Evolutionary conservation across 2,329 filamentous ascomycete species (phyloP).

Genomic region (Stagonosporopsis vannaccii): DNA sequence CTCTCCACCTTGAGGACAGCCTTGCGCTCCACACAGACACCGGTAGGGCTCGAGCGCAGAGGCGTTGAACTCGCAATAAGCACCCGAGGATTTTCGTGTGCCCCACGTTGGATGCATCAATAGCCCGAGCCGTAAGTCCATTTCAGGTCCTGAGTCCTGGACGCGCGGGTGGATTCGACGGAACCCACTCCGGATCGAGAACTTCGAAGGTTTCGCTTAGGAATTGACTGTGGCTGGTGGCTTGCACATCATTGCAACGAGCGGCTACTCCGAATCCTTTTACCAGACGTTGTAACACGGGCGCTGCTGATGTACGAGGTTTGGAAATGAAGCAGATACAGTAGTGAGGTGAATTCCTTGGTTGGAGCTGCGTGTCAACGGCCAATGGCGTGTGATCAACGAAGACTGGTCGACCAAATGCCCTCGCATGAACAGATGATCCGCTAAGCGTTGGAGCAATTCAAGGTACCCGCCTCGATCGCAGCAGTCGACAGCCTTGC

Average conservation of each 20-base stretch:
- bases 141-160: slow-evolving; percentile 4
- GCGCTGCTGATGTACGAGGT: background rate
- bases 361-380: background rate
- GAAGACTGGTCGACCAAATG: slow-evolving; percentile 5
- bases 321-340: background rate
- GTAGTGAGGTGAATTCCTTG: background rate
- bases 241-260: slow-evolving; percentile 9
- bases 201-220: slow-evolving; percentile 18
- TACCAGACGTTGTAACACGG: background rate
- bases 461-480: slow-evolving; percentile 6
- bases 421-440: slow-evolving; percentile 18
- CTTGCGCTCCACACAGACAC: background rate
- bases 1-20: background rate
- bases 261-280: slow-evolving; percentile 2
- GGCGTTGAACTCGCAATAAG: slow-evolving; percentile 3
- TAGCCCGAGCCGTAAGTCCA: slow-evolving; percentile 12
- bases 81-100: slow-evolving; percentile 13
- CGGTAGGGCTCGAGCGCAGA: slow-evolving; percentile 12
- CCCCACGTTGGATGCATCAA: slow-evolving; percentile 12
- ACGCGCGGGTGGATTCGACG: slow-evolving; percentile 10
- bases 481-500: slow-evolving; percentile 1
- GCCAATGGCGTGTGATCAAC: background rate
- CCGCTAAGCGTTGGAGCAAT: slow-evolving; percentile 1
- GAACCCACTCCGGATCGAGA: slow-evolving; percentile 18
- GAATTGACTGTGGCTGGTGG: slow-evolving; percentile 15